phyloP scores from a whole-genome alignment of 768 basidiomycete genomes.

The Zangia roseola region DNA sequence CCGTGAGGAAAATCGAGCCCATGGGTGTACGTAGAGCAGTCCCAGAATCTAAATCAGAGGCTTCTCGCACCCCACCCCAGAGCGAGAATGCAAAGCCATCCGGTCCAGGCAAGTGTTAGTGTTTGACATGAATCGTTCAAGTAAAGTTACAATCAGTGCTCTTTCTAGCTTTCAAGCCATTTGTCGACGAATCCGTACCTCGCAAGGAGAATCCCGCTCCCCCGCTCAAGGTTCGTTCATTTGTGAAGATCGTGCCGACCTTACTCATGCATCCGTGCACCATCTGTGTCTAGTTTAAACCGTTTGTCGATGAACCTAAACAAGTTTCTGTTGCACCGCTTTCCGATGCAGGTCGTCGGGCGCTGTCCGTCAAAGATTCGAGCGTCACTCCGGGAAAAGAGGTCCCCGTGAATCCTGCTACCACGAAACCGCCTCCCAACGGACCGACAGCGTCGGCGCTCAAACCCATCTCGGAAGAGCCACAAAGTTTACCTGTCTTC shows the following conservation, averaged over 20 bases:
- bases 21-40: slow-evolving; percentile 34
- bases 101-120: slow-evolving; percentile 40
- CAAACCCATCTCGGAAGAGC: slow-evolving; percentile 38
- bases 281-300: slow-evolving; percentile 50
- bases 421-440: slow-evolving; percentile 28
- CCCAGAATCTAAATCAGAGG: slow-evolving; percentile 33
- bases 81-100: slow-evolving; percentile 22
- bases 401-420: slow-evolving; percentile 13
- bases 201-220: slow-evolving; percentile 44
- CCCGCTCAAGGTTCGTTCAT: slow-evolving; percentile 14
- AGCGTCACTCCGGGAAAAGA: slow-evolving; percentile 14
- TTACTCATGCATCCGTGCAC: slow-evolving; percentile 11
- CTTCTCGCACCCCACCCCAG: slow-evolving; percentile 31
- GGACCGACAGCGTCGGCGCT: slow-evolving; percentile 27
- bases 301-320: slow-evolving; percentile 57
- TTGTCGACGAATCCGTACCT: slow-evolving; percentile 58
- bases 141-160: slow-evolving; percentile 4
- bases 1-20: slow-evolving; percentile 64
- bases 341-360: slow-evolving; percentile 37
- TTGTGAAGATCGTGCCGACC: neutral
- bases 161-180: slow-evolving; percentile 54
- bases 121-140: slow-evolving; percentile 18
- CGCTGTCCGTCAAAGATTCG: slow-evolving; percentile 52
- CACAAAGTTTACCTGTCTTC: slow-evolving; percentile 43
- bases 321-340: slow-evolving; percentile 39